phyloP scores from a whole-genome alignment of 2,329 filamentous ascomycete genomes.

The Ploettnerulaceae sp. region DNA sequence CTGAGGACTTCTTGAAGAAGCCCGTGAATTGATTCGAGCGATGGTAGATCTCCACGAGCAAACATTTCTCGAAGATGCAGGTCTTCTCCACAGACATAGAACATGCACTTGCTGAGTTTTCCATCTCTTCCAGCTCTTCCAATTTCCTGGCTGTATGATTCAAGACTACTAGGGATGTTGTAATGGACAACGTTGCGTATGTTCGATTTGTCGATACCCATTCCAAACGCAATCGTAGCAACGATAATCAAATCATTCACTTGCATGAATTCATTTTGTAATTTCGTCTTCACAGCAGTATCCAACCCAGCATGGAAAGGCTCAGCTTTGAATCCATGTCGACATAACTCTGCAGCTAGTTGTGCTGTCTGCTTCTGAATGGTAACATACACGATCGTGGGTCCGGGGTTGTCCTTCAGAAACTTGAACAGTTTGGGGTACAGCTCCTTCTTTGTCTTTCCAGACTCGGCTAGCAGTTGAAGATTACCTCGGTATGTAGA shows the following conservation, averaged over 20 bases:
- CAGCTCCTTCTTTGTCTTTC: constrained; percentile 41
- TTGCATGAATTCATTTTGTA: constrained; percentile 50
- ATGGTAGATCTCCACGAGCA: constrained; percentile 54
- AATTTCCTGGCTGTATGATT: constrained; percentile 55
- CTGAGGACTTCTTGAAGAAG: constrained; percentile 50
- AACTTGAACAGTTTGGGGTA: constrained; percentile 44
- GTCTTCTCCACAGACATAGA: constrained; percentile 53
- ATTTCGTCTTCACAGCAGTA: constrained; percentile 38
- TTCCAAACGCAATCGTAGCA: constrained; percentile 55
- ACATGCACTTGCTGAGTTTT: constrained; percentile 48
- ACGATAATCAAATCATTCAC: constrained; percentile 43
- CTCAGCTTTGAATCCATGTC: constrained; percentile 39
- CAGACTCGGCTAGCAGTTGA: constrained; percentile 46
- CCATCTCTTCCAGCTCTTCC: constrained; percentile 53
- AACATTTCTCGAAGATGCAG: constrained; percentile 56
- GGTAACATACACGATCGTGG: constrained; percentile 58
- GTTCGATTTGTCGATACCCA: constrained; percentile 54
- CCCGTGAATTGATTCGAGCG: constrained; percentile 42
- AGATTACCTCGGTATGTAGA: constrained; percentile 53
- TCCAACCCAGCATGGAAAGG: constrained; percentile 50
- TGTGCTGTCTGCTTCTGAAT: constrained; percentile 48
- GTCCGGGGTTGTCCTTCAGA: constrained; percentile 45
- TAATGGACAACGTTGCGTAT: constrained; percentile 53
- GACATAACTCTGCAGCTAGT: constrained; percentile 38
- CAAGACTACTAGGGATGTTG: constrained; percentile 46